A percentile compares a stretch with the other conserved stretches of the same genome.
These are phyloP conservation scores for Calocybe indica DNA, from an alignment of 768 basidiomycete species.

Conservation along the genomic window DNA sequence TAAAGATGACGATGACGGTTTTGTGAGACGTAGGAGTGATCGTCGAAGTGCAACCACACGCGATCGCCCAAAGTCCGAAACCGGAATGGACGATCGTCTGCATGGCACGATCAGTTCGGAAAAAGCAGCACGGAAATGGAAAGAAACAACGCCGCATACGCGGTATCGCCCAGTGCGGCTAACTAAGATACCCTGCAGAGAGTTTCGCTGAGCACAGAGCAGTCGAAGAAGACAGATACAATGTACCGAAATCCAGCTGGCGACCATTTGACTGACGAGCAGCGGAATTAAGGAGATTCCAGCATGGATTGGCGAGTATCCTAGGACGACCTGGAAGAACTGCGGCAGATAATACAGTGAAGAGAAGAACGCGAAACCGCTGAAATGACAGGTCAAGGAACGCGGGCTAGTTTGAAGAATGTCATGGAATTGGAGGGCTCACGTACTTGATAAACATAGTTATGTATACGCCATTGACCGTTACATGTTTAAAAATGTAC, in stretches of 20 bases:
- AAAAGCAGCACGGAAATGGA: not conserved
- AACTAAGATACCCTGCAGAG: conserved; percentile 48
- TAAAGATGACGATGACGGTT: conserved; percentile 50
- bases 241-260: conserved; percentile 49
- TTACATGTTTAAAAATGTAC: conserved; percentile 64
- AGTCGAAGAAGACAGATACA: not conserved
- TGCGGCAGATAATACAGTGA: conserved; percentile 70
- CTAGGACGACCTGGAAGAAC: conserved; percentile 70
- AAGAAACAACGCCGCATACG: conserved; percentile 21
- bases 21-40: conserved; percentile 42
- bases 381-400: conserved; percentile 13
- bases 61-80: conserved; percentile 64
- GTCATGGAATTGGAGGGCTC: not conserved
- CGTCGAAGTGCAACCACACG: conserved; percentile 65
- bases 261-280: conserved; percentile 55
- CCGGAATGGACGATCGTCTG: conserved; percentile 57
- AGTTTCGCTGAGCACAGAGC: not conserved
- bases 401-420: not conserved
- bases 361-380: conserved; percentile 57
- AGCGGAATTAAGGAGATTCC: conserved; percentile 62
- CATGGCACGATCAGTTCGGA: not conserved
- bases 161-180: conserved; percentile 61
- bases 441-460: conserved; percentile 63
- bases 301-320: conserved; percentile 54
- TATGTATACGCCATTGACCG: conserved; percentile 63